A percentile compares a stretch with the other conserved stretches of the same genome.
Conservation (phyloP, 1,284 basidiomycete species). For the Boletus hoseneyae region DNA sequence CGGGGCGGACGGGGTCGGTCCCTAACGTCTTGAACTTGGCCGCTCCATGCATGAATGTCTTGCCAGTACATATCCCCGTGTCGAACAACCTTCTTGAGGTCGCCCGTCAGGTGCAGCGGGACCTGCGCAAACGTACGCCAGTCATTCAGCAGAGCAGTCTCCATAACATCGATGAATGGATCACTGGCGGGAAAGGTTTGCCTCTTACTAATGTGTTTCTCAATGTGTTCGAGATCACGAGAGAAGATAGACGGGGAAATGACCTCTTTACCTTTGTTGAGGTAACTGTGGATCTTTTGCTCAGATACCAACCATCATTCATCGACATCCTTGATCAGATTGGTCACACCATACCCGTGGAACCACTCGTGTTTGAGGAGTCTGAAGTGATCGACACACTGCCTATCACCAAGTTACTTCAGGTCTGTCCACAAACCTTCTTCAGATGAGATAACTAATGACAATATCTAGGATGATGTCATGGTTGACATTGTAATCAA, state of each 20-base stretch:
- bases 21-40: slow-evolving; percentile 39
- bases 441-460: not conserved
- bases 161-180: slow-evolving; percentile 37
- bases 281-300: slow-evolving; percentile 3
- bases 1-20: slow-evolving; percentile 21
- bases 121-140: slow-evolving; percentile 38
- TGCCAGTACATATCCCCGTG: slow-evolving; percentile 38
- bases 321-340: slow-evolving; percentile 23
- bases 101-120: slow-evolving; percentile 36
- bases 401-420: slow-evolving; percentile 24
- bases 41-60: slow-evolving; percentile 46
- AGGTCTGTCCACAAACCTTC: slow-evolving; percentile 17
- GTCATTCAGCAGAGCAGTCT: slow-evolving; percentile 43
- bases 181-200: slow-evolving; percentile 26
- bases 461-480: slow-evolving; percentile 38
- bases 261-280: slow-evolving; percentile 8
- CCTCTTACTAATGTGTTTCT: slow-evolving; percentile 47
- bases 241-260: slow-evolving; percentile 16
- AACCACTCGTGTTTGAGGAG: slow-evolving; percentile 6
- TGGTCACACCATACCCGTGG: slow-evolving; percentile 34
- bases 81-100: slow-evolving; percentile 24
- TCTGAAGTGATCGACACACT: slow-evolving; percentile 19
- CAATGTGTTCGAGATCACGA: slow-evolving; percentile 41
- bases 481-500: slow-evolving; percentile 42
- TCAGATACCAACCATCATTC: not conserved